These are phyloP conservation scores for Protomyces macrosporus DNA, from an alignment of 1,139 yeast genomes.

Conservation along the genomic window DNA sequence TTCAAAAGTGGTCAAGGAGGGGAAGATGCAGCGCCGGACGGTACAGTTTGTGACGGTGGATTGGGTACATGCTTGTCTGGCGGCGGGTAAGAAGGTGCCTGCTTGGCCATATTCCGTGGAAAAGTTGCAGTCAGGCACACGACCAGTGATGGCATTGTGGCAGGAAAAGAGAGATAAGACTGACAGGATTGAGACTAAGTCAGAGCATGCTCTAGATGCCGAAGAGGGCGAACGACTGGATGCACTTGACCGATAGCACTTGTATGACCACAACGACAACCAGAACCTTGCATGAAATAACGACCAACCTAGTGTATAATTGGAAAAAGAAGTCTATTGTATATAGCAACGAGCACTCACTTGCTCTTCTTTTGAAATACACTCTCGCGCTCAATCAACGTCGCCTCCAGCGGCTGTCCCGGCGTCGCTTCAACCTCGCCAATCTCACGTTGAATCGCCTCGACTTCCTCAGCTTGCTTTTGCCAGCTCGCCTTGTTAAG, in stretches of 20 bases:
- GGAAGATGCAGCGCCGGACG: slow-evolving; percentile 3
- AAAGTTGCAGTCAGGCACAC: neutral
- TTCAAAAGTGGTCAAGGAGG: slow-evolving; percentile 15
- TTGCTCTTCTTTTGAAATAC: slow-evolving; percentile 14
- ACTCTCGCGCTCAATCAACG: slow-evolving; percentile 21
- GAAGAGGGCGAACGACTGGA: slow-evolving; percentile 17
- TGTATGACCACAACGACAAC: too few relatives aligned
- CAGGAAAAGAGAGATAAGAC: neutral
- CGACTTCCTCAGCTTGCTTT: slow-evolving; percentile 70
- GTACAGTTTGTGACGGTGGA: slow-evolving; percentile 21
- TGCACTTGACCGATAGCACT: slow-evolving; percentile 4
- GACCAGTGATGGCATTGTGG: slow-evolving; percentile 2
- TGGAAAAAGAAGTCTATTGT: neutral
- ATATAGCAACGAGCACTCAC: neutral
- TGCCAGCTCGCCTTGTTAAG: slow-evolving; percentile 61
- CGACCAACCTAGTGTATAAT: neutral
- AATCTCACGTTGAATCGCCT: slow-evolving; percentile 66
- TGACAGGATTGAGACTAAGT: neutral
- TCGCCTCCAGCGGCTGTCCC: slow-evolving; percentile 16
- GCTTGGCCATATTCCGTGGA: slow-evolving; percentile 14
- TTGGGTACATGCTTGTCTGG: slow-evolving; percentile 17
- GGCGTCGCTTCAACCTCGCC: slow-evolving; percentile 54
- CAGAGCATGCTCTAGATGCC: neutral
- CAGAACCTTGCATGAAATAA: neutral
- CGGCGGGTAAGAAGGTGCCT: neutral